Percentiles rank a stretch among this genome's conserved stretches.
phyloP scores from a whole-genome alignment of 257 asterid genomes.

The Mentha longifolia region DNA sequence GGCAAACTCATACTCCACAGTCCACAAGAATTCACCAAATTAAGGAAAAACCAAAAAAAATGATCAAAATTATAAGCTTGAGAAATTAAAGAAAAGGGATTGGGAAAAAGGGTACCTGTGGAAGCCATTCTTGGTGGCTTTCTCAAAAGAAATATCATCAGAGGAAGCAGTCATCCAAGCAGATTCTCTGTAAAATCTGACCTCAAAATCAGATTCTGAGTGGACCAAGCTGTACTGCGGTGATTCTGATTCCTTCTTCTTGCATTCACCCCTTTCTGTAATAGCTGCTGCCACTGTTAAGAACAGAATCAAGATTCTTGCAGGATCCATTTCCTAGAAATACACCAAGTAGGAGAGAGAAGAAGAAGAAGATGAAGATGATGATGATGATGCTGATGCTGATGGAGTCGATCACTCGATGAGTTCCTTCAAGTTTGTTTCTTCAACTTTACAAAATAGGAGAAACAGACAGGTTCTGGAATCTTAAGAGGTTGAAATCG shows the following conservation, averaged over 20 bases:
- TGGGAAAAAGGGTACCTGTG: slow-evolving; percentile 55
- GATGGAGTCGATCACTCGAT: slow-evolving; percentile 4
- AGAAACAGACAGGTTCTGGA: background rate
- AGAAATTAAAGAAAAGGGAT: background rate
- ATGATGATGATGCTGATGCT: slow-evolving; percentile 4
- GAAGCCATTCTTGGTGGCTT: slow-evolving; percentile 77
- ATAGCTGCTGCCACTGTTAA: slow-evolving; percentile 20
- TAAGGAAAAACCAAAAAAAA: background rate
- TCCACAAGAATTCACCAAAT: background rate
- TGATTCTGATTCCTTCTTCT: slow-evolving; percentile 50
- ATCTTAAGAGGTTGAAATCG: too few species aligned
- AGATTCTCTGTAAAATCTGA: slow-evolving; percentile 69
- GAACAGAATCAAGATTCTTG: slow-evolving; percentile 29
- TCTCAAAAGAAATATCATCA: slow-evolving; percentile 59
- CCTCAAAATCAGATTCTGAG: slow-evolving; percentile 82
- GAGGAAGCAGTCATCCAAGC: slow-evolving; percentile 79
- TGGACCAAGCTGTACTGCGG: slow-evolving; percentile 74
- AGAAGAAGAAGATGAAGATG: too few species aligned
- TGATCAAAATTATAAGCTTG: background rate
- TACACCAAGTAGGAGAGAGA: background rate
- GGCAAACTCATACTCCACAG: background rate
- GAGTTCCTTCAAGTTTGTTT: background rate
- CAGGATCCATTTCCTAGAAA: slow-evolving; percentile 42
- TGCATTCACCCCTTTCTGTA: slow-evolving; percentile 37
- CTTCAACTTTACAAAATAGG: background rate